A percentile compares a stretch with the other conserved stretches of the same genome.
Conservation (phyloP, 2,329 filamentous ascomycete genomes). For the Fusarium albosuccineum region DNA sequence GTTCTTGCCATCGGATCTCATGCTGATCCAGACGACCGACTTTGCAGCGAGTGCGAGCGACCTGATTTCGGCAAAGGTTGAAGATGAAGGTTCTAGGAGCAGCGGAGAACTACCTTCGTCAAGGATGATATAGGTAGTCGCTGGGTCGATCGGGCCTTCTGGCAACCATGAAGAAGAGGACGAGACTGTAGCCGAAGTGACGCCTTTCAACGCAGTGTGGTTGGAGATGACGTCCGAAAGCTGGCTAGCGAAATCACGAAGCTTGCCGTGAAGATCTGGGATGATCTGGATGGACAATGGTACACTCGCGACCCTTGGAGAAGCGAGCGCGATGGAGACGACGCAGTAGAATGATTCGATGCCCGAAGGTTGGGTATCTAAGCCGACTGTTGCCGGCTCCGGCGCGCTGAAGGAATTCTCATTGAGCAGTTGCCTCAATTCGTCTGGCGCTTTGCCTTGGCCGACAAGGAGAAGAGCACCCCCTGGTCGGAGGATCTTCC, state of each 20-base stretch:
- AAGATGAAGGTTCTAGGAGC: fast-evolving
- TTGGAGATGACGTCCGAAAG: not conserved
- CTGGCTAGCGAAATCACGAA: conserved; percentile 19
- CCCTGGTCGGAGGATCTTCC: conserved; percentile 10
- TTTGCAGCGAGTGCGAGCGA: not conserved
- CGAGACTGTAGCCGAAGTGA: too few relatives aligned
- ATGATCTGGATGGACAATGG: conserved; percentile 15
- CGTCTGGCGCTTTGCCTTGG: not conserved
- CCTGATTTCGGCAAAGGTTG: not conserved
- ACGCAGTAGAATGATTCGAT: conserved; percentile 18
- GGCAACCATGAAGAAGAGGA: not conserved
- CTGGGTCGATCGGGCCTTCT: not conserved
- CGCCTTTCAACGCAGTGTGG: too few relatives aligned
- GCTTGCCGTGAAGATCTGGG: not conserved
- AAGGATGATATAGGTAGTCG: conserved; percentile 15
- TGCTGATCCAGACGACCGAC: conserved; percentile 17
- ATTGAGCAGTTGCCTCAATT: conserved; percentile 3
- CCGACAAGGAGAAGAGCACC: conserved; percentile 11
- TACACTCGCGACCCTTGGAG: not conserved
- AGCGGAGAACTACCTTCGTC: conserved; percentile 5
- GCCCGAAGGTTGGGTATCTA: conserved; percentile 2
- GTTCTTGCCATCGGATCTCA: fast-evolving
- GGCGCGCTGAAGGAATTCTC: conserved; percentile 13
- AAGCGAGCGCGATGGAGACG: not conserved
- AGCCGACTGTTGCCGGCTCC: conserved; percentile 25